These are phyloP conservation scores for Neurospora tetrasperma DNA, from an alignment of 495 filamentous ascomycete species.

Conservation along the genomic window DNA sequence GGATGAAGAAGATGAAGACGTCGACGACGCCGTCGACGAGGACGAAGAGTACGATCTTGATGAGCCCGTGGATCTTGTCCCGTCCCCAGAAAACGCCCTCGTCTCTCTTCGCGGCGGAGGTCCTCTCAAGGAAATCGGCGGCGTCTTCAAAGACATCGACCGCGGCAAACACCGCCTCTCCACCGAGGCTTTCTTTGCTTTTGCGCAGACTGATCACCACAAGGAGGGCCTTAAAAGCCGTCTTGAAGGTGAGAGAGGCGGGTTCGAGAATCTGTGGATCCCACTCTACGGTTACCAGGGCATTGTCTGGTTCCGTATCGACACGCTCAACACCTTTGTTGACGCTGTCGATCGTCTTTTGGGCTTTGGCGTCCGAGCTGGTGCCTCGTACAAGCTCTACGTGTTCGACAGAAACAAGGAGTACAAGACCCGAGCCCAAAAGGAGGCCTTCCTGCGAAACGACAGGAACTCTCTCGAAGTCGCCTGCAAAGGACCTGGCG, in stretches of 20 bases:
- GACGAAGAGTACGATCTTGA: not conserved
- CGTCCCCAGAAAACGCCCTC: not conserved
- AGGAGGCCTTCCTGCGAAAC: not conserved
- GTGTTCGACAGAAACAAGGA: slow-evolving; percentile 9
- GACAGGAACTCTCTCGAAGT: not conserved
- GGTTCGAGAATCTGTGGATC: not conserved
- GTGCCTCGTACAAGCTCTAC: slow-evolving; percentile 15
- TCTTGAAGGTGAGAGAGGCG: not conserved
- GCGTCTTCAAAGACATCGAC: not conserved
- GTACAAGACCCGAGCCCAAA: slow-evolving; percentile 1
- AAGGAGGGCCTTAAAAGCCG: not conserved
- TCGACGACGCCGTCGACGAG: not conserved
- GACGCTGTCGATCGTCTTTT: slow-evolving; percentile 24
- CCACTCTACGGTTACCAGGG: slow-evolving; percentile 22
- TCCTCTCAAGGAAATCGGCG: not conserved
- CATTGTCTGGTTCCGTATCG: slow-evolving; percentile 14
- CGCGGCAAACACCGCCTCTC: not conserved
- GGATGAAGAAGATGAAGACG: not conserved
- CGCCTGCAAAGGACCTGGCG: slow-evolving; percentile 7
- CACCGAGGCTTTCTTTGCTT: not conserved
- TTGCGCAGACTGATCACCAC: not conserved
- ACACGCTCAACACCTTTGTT: slow-evolving; percentile 16
- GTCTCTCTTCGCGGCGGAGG: slow-evolving; percentile 5
- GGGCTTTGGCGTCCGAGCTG: slow-evolving; percentile 14
- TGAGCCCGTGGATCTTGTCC: not conserved